Percentiles rank a stretch among this genome's conserved stretches.
Evolutionary conservation across 2,329 filamentous ascomycete species (phyloP).

Genomic region (Coleophoma eucalyptorum): DNA sequence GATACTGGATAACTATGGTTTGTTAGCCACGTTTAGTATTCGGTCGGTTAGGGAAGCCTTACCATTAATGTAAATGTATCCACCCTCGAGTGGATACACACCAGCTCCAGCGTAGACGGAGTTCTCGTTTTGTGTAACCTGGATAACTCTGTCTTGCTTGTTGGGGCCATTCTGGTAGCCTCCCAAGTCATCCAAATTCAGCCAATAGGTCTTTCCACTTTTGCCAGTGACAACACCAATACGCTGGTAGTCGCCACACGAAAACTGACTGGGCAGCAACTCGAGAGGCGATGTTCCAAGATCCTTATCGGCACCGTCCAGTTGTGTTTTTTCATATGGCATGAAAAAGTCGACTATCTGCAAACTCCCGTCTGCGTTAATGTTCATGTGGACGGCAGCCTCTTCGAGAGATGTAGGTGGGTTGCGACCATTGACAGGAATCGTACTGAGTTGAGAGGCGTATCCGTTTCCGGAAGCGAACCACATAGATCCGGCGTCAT

Average conservation of each 20-base stretch:
- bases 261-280: slow-evolving; percentile 38
- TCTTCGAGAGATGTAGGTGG: slow-evolving; percentile 43
- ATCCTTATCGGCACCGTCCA: slow-evolving; percentile 46
- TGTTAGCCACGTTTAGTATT: slow-evolving; percentile 1
- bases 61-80: slow-evolving; percentile 43
- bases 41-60: neutral
- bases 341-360: slow-evolving; percentile 45
- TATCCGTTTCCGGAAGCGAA: slow-evolving; percentile 45
- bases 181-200: slow-evolving; percentile 44
- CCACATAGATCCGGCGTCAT: slow-evolving; percentile 41
- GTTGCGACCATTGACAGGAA: slow-evolving; percentile 38
- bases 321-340: slow-evolving; percentile 43
- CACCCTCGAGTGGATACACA: slow-evolving; percentile 40
- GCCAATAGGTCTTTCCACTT: slow-evolving; percentile 44
- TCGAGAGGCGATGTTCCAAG: slow-evolving; percentile 41
- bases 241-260: slow-evolving; percentile 37
- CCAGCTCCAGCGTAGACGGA: slow-evolving; percentile 45
- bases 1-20: slow-evolving; percentile 42
- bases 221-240: slow-evolving; percentile 47
- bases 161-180: slow-evolving; percentile 42
- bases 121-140: slow-evolving; percentile 41
- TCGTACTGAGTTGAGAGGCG: slow-evolving; percentile 38
- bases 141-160: slow-evolving; percentile 37
- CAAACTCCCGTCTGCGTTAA: slow-evolving; percentile 38
- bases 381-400: slow-evolving; percentile 43